Percentiles rank a stretch among this genome's conserved stretches.
Evolutionary conservation across 805 yeast genomes (phyloP).

Genomic region (Saturnispora kantuleensis): DNA sequence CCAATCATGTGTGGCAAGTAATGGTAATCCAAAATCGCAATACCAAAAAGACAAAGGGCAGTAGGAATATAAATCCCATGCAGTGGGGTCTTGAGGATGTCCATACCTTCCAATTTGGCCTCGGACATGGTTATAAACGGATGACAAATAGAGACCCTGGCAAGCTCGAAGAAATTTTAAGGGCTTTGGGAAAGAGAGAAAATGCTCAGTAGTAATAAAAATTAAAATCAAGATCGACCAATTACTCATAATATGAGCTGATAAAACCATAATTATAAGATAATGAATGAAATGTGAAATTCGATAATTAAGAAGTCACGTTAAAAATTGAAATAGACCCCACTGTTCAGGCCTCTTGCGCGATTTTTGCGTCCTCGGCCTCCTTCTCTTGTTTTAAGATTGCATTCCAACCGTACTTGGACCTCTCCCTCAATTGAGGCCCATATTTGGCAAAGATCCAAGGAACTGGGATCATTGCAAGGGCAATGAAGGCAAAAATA

Average conservation of each 20-base stretch:
- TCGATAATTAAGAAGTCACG: too few species aligned
- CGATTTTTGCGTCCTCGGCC: conserved; percentile 1
- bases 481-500: conserved; percentile 51
- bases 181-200: background rate
- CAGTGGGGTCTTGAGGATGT: conserved; percentile 55
- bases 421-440: conserved; percentile 40
- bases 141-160: background rate
- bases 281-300: too few species aligned
- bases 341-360: background rate
- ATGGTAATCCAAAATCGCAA: conserved; percentile 40
- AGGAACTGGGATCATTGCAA: conserved; percentile 68
- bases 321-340: too few species aligned
- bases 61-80: conserved; percentile 72
- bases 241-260: background rate
- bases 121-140: background rate
- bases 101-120: conserved; percentile 23
- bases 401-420: conserved; percentile 54
- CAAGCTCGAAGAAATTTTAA: background rate
- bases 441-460: conserved; percentile 59
- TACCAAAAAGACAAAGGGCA: conserved; percentile 50
- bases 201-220: background rate
- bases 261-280: too few species aligned
- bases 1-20: conserved; percentile 38
- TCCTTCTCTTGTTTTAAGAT: conserved; percentile 15
- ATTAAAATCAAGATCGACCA: background rate